Conservation (phyloP, 768 basidiomycete genomes). For the Pleurotus tuoliensis region DNA sequence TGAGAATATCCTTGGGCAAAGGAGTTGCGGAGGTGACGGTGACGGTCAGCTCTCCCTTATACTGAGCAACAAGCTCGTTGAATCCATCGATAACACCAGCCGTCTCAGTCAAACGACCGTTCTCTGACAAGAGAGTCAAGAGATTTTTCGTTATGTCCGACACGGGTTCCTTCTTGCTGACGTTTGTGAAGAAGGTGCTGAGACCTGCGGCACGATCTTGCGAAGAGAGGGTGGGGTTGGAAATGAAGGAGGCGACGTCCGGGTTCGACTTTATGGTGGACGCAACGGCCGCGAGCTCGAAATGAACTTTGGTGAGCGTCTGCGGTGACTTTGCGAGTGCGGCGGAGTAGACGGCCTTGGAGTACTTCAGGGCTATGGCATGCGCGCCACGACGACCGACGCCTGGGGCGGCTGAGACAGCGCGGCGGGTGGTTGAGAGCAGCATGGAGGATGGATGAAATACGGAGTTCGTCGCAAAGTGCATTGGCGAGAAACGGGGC, state of each 20-base stretch:
- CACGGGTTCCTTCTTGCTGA: slow-evolving; percentile 67
- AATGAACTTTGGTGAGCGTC: slow-evolving; percentile 79
- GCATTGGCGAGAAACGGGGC: background rate
- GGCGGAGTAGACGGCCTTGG: slow-evolving; percentile 76
- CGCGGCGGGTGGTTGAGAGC: slow-evolving; percentile 9
- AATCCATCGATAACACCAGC: slow-evolving; percentile 88
- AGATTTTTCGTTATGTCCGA: slow-evolving; percentile 92
- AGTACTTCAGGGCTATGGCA: slow-evolving; percentile 78
- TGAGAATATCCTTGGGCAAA: slow-evolving; percentile 70
- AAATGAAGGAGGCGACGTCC: slow-evolving; percentile 67
- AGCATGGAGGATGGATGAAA: slow-evolving; percentile 8
- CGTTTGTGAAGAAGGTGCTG: slow-evolving; percentile 52
- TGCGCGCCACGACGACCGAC: slow-evolving; percentile 66
- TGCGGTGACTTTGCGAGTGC: slow-evolving; percentile 81
- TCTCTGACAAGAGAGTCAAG: slow-evolving; percentile 85
- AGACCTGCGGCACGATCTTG: slow-evolving; percentile 74
- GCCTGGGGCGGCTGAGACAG: slow-evolving; percentile 41
- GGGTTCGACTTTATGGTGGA: slow-evolving; percentile 63
- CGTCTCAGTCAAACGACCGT: slow-evolving; percentile 85
- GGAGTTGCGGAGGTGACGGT: slow-evolving; percentile 85
- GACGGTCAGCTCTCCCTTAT: slow-evolving; percentile 92
- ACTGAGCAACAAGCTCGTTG: slow-evolving; percentile 80
- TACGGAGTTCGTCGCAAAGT: slow-evolving; percentile 9
- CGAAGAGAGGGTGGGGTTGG: slow-evolving; percentile 87
- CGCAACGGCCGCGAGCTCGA: slow-evolving; percentile 73